Conservation (phyloP, 169 alveolate genomes). For the Cytauxzoon felis region DNA sequence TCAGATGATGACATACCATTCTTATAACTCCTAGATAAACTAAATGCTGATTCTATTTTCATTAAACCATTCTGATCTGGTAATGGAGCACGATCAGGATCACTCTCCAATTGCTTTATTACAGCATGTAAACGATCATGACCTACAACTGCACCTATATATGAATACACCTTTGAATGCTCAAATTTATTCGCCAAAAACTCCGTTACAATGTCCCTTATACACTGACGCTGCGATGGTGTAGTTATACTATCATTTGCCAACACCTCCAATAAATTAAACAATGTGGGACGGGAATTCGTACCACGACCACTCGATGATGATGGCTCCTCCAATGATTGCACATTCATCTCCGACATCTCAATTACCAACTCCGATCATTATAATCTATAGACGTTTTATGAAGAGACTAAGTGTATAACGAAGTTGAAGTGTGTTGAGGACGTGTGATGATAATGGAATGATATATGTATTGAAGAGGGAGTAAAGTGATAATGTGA, state of each 20-base stretch:
- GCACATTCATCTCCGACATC: too few relatives aligned
- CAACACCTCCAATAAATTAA: constrained; percentile 77
- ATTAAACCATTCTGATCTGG: constrained; percentile 84
- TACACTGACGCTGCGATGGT: constrained; percentile 85
- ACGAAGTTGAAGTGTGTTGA: too few relatives aligned
- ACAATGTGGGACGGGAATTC: constrained; percentile 80
- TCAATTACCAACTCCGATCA: too few relatives aligned
- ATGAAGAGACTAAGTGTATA: too few relatives aligned
- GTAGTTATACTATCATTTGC: constrained; percentile 84
- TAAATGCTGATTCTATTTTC: constrained; percentile 80
- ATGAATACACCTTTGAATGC: constrained; percentile 82
- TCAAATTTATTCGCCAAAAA: constrained; percentile 81
- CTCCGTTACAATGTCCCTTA: constrained; percentile 82
- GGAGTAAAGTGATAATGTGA: too few relatives aligned
- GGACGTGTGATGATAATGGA: too few relatives aligned
- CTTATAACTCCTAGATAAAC: constrained; percentile 72
- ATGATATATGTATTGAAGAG: too few relatives aligned
- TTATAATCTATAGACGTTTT: too few relatives aligned
- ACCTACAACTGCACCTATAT: constrained; percentile 84
- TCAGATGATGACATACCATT: constrained; percentile 1
- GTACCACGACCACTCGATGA: too few relatives aligned
- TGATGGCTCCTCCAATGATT: too few relatives aligned
- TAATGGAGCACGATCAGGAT: constrained; percentile 75
- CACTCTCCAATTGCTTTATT: constrained; percentile 76
- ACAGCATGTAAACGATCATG: constrained; percentile 81